Evolutionary conservation across 345 rosid genomes (phyloP).

Genomic region (Psidium guajava): DNA sequence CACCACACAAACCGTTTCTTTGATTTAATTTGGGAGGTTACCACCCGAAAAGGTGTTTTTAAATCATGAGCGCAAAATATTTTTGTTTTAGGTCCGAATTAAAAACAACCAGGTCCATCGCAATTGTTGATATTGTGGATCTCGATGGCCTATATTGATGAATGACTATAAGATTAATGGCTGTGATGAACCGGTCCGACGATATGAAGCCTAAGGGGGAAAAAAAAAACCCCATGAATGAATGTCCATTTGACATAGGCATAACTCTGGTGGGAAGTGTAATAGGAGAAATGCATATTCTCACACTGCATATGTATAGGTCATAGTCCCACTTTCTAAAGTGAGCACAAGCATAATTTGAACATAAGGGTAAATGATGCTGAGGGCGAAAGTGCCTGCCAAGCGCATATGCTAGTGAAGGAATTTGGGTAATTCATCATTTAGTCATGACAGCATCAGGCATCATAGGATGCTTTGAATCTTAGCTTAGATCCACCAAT

Average conservation of each 20-base stretch:
- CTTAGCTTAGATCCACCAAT: neutral
- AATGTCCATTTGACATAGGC: neutral
- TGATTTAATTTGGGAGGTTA: neutral
- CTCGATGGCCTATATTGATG: neutral
- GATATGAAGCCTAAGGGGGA: rapidly evolving
- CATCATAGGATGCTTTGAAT: neutral
- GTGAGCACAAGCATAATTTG: neutral
- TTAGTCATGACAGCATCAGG: neutral
- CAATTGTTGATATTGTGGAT: neutral
- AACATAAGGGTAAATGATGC: neutral
- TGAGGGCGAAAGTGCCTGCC: neutral
- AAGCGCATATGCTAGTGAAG: neutral
- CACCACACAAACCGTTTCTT: neutral
- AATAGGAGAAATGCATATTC: neutral
- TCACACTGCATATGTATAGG: neutral
- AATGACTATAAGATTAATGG: neutral
- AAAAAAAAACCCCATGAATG: neutral
- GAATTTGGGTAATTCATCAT: neutral
- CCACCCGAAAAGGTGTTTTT: rapidly evolving
- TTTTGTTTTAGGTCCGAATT: neutral
- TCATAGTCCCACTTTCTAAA: neutral
- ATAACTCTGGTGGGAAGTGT: neutral
- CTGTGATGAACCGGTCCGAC: neutral
- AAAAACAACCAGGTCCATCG: neutral
- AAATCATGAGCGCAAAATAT: neutral